These are phyloP conservation scores for Nakazawaea sp. DNA, from an alignment of 805 yeast genomes.

Conservation along the genomic window DNA sequence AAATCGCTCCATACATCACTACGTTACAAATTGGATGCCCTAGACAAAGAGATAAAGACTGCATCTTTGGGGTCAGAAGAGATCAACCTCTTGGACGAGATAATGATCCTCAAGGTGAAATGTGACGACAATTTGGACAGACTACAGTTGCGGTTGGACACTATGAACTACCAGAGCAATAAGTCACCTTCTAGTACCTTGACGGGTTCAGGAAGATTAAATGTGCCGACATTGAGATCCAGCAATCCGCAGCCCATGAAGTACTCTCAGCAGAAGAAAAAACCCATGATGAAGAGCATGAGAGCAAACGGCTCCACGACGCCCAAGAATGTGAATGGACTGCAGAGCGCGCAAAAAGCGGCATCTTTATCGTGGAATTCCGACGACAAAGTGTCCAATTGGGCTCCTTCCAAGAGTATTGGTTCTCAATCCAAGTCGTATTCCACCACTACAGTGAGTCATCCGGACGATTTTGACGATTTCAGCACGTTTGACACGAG, in stretches of 20 bases:
- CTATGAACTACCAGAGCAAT: background rate
- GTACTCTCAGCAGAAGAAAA: slow-evolving; percentile 14
- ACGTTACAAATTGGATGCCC: slow-evolving; percentile 43
- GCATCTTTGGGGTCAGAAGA: slow-evolving; percentile 37
- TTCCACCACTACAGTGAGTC: slow-evolving; percentile 16
- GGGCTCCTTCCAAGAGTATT: slow-evolving; percentile 28
- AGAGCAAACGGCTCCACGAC: slow-evolving; percentile 3
- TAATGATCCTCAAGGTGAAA: slow-evolving; percentile 26
- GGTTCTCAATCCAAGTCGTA: slow-evolving; percentile 17
- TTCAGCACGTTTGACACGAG: slow-evolving; percentile 14
- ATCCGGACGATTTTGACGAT: slow-evolving; percentile 11
- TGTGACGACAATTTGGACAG: slow-evolving; percentile 33
- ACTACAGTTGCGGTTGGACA: slow-evolving; percentile 16
- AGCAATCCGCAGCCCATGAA: slow-evolving; percentile 22
- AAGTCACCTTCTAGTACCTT: slow-evolving; percentile 6
- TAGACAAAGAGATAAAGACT: slow-evolving; percentile 35
- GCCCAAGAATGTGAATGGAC: slow-evolving; percentile 7
- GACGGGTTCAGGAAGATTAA: slow-evolving; percentile 11
- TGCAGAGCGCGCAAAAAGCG: slow-evolving; percentile 24
- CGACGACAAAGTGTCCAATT: slow-evolving; percentile 17
- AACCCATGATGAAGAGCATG: slow-evolving; percentile 9
- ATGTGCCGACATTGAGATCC: slow-evolving; percentile 23
- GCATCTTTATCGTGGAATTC: slow-evolving; percentile 21
- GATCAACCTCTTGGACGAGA: slow-evolving; percentile 32
- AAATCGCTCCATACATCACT: slow-evolving; percentile 59